Evolutionary conservation across 2,329 filamentous ascomycete genomes (phyloP), one percentile per base, ranked within the genome.

Genomic region (Bipolaris zeicola): DNA sequence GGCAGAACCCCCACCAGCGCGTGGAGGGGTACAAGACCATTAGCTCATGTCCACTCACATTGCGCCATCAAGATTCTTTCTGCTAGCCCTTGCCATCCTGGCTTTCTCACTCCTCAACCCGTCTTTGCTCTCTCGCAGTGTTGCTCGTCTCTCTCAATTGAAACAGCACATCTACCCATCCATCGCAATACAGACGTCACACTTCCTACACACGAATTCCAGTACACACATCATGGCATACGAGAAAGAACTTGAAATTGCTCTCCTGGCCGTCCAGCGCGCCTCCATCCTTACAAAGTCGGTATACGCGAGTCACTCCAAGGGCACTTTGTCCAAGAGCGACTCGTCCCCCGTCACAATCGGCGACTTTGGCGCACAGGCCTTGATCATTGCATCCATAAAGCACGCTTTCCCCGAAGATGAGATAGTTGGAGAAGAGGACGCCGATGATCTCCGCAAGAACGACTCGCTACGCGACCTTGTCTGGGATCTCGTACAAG

Each of bases 321-420:
- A 98, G 81, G 94, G 94, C 67, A 97, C 95, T 43, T 84, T 96
- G 49, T 90, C 89, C 76, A 99, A 99, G 81, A 89, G 91, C 77
- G 95, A 99, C 83, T 92, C 91, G 75, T 96, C 93, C 8, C 95
- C 95, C 64, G 95, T 99, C 69, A 99, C 95, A 16, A 95, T 98
- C 69, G 95, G 94, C 76, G 95, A 99, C 80, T 98, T 96, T 77
- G 95, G 95, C 72, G 96, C 95, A 36, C 95, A 99, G 81, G 93
- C 95, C 31, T 86, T 99, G 64, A 96, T 99, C 78, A 96, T 98
- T 72, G 85, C 88, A 55, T 94, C 94, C 26, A 88, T 99, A 66
- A 88, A 89, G 78, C 86, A 91, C 78, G 91, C 90, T 78, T 99
- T 99, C 81, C 95, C 95, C 16, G 74, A 87, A 34, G 95, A 99